A percentile compares a stretch with the other conserved stretches of the same genome.
phyloP scores from a whole-genome alignment of 1,284 basidiomycete genomes.

The Puccinia coronata region DNA sequence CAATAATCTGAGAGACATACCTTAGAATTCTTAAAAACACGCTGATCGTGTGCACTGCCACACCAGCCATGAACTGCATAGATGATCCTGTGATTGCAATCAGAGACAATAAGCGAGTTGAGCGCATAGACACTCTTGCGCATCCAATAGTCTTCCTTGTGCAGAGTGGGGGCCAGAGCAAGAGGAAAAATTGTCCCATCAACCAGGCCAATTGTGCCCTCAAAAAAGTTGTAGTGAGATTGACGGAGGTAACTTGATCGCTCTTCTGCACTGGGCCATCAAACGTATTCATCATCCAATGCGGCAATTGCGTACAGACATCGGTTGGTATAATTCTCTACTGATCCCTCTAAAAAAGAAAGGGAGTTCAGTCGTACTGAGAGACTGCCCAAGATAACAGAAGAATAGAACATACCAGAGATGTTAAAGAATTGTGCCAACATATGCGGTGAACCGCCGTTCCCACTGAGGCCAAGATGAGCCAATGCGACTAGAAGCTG shows the following conservation, averaged over 20 bases:
- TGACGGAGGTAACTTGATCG: too few relatives aligned
- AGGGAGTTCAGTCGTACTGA: too few relatives aligned
- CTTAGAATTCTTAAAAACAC: background rate
- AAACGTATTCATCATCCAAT: background rate
- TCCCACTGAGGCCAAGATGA: slow-evolving; percentile 11
- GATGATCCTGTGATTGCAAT: background rate
- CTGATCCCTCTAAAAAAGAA: background rate
- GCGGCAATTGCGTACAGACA: background rate
- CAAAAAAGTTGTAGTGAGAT: background rate
- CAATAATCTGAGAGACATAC: background rate
- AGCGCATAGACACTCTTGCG: too few relatives aligned
- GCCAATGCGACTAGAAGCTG: slow-evolving; percentile 4
- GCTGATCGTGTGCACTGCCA: slow-evolving; percentile 15
- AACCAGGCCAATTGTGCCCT: too few relatives aligned
- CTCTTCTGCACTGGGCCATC: background rate
- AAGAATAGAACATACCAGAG: background rate
- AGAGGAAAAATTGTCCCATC: too few relatives aligned
- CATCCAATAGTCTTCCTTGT: slow-evolving; percentile 17
- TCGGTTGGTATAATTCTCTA: slow-evolving; percentile 9
- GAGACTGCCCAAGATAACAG: background rate
- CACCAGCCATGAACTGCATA: slow-evolving; percentile 17
- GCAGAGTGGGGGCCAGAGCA: slow-evolving; percentile 2
- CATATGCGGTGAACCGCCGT: background rate
- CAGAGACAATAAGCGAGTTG: background rate
- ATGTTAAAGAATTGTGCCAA: slow-evolving; percentile 9